Evolutionary conservation across 1,139 yeast species (phyloP), one percentile per base, ranked within the genome.

Genomic region (Sugiyamaella japonica): DNA sequence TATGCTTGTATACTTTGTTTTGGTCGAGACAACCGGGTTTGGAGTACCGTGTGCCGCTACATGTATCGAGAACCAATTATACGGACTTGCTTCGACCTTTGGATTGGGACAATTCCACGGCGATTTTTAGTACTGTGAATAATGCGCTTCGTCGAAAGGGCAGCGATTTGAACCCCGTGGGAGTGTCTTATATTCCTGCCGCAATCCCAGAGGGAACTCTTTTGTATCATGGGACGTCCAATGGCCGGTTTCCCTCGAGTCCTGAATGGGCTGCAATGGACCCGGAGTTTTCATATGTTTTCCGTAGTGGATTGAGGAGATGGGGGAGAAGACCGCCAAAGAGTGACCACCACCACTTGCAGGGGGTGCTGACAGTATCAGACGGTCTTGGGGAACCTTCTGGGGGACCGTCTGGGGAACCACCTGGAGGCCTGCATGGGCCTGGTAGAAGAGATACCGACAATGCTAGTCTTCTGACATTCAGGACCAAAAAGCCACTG

Each of bases 181-280:
- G 86, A 2, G 80, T 82, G n/a, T 73, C 80, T 4, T 79, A 75
- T 59, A 74, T 81, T 40, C 84, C 86, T 0, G 85, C 83, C 1
- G 75, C 74, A 49, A 72, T 82, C 15, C 84, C 85, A 0, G 73
- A 77, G 38, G 84, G 83, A 4, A 80, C 85, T 0, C 63, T 78
- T 38, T 61, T 82, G 52, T 82, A 78, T 56, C 85, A 82, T 65
- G 83, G 83, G 3, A 80, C 85, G 0, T 74, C 75, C 8, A 66
- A 67, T 2, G 69, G 71, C 1, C 57, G 62, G 3, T 61, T 80
- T 7, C 84, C 85, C 1, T 59, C 63, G 0, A 65, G 70, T 37
- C 74, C 74, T 34, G 85, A 82, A 63, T 82, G 86, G 85, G 68
- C 79, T 7, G 86, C 85, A 1, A 70, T 81, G 76, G 83, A 80